phyloP scores from a whole-genome alignment of 495 filamentous ascomycete genomes.

The Penicillium pancosmium region DNA sequence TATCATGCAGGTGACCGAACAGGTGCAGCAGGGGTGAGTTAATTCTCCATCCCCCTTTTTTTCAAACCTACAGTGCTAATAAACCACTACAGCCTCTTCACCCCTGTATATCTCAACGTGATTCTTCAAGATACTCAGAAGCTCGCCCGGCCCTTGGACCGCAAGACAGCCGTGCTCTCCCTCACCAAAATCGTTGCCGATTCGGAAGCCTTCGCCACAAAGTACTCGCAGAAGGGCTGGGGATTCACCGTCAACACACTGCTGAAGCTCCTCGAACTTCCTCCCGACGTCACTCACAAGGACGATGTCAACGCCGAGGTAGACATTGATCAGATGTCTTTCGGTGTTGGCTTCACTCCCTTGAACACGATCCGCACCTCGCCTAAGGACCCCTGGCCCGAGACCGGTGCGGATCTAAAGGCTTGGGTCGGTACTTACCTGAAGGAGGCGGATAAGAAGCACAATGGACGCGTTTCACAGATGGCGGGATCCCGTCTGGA shows the following conservation, averaged over 20 bases:
- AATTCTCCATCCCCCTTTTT: not conserved
- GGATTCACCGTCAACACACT: slow-evolving; percentile 81
- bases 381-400: slow-evolving; percentile 74
- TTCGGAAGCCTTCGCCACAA: slow-evolving; percentile 74
- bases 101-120: slow-evolving; percentile 77
- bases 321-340: slow-evolving; percentile 91
- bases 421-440: slow-evolving; percentile 76
- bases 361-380: slow-evolving; percentile 81
- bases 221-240: slow-evolving; percentile 76
- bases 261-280: slow-evolving; percentile 84
- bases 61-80: slow-evolving; percentile 7
- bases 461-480: slow-evolving; percentile 54
- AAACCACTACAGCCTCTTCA: slow-evolving; percentile 65
- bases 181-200: slow-evolving; percentile 87
- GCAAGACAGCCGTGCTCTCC: slow-evolving; percentile 90
- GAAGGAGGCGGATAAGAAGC: slow-evolving; percentile 59
- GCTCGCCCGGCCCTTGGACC: slow-evolving; percentile 82
- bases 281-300: slow-evolving; percentile 68
- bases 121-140: slow-evolving; percentile 87
- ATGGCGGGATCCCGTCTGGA: slow-evolving; percentile 62
- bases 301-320: slow-evolving; percentile 81
- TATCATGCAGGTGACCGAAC: slow-evolving; percentile 77
- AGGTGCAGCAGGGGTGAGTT: slow-evolving; percentile 70
- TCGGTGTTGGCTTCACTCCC: slow-evolving; percentile 89
- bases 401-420: slow-evolving; percentile 74